Percentiles rank a stretch among this genome's conserved stretches.
Evolutionary conservation across 768 basidiomycete species (phyloP).

Genomic region (Leccinellum luteum): DNA sequence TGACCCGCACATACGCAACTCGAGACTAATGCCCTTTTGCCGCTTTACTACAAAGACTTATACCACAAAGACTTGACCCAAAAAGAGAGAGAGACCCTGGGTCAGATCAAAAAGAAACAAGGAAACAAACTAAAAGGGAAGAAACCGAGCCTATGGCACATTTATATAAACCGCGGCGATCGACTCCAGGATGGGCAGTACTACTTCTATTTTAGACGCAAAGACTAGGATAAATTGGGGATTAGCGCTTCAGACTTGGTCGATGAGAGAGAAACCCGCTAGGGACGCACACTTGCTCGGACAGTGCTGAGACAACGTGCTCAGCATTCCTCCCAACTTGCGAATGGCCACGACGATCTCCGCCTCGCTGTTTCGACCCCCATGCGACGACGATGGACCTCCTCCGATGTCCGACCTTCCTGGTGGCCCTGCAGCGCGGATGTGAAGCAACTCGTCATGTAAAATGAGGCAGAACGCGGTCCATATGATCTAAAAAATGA

Average conservation of each 20-base stretch:
- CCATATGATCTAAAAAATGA: constrained; percentile 22
- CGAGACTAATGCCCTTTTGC: neutral
- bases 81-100: neutral
- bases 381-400: neutral
- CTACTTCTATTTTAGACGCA: constrained; percentile 23
- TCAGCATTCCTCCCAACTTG: constrained; percentile 15
- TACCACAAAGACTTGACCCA: neutral
- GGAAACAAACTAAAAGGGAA: neutral
- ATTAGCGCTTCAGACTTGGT: neutral
- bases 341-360: constrained; percentile 16
- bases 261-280: neutral
- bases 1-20: neutral
- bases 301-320: constrained; percentile 15
- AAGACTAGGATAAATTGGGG: constrained; percentile 14
- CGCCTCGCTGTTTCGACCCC: constrained; percentile 4
- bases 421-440: constrained; percentile 9
- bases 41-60: neutral
- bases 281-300: constrained; percentile 20
- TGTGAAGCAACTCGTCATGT: constrained; percentile 20
- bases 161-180: neutral
- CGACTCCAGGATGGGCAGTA: constrained; percentile 24
- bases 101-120: neutral
- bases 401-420: neutral
- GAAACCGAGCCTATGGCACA: neutral
- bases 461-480: constrained; percentile 18